Evolutionary conservation across 2,329 filamentous ascomycete species (phyloP), one percentile per base, ranked within the genome.

Genomic region (Capronia americana): DNA sequence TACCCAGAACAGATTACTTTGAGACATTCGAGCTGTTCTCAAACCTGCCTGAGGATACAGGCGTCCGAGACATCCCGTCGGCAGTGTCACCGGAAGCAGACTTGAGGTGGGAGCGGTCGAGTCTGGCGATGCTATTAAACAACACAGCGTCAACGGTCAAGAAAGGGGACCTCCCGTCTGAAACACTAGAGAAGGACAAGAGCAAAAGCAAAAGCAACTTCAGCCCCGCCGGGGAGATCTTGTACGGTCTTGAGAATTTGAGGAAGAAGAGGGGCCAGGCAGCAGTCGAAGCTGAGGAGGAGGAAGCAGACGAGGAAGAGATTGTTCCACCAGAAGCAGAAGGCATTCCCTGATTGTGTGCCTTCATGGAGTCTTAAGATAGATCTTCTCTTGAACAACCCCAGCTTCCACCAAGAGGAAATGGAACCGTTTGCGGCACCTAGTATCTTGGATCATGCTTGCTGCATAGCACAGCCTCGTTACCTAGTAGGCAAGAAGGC

Each of bases 181-280:
- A 62, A 34, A 28, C 20, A 32, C n/a, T 34, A 4, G 24, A 53
- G 24, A 64, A 65, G 38, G 28, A 30, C 30, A 63, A 64, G 51
- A 20, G 30, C 41, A 65, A 64, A 8, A 44, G 46, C n/a, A 55
- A 56, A 8, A 44, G 46, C n/a, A 55, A 56, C 46, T 72, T 72
- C 53, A 71, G 71, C 24, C 68, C 62, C 30, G 50, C 75, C 14
- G 68, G 71, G 32, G 68, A 72, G 55, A 69, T 74, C 0, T 53
- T 81, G 26, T 79, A 79, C 77, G 70, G 74, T 71, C 60, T 83
- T 67, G 75, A 74, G 38, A 79, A 78, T 70, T 70, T 82, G 55
- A 73, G 79, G 51, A 82, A 82, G 72, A 76, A 68, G 55, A 60
- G 65, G 14, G 67, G 69, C 4, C 55, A 64, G 17, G 55, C 57